These are phyloP conservation scores for Neurospora tetraspora DNA, from an alignment of 495 filamentous ascomycete genomes.

Conservation along the genomic window DNA sequence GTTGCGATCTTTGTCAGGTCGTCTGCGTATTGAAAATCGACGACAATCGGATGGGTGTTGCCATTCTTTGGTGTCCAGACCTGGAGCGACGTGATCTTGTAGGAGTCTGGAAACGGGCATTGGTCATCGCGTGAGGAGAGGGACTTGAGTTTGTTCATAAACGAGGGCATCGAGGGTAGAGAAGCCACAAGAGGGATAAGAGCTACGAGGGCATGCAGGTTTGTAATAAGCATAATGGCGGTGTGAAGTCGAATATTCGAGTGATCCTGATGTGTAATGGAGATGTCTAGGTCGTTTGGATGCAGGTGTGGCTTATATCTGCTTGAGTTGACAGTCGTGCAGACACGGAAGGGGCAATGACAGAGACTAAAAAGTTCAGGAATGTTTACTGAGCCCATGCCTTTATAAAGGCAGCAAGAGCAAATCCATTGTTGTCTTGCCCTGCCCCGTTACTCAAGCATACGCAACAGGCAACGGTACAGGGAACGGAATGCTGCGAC, in stretches of 20 bases:
- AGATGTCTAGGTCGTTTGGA: background rate
- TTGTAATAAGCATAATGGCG: background rate
- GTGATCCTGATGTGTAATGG: background rate
- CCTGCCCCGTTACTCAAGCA: background rate
- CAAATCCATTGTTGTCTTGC: background rate
- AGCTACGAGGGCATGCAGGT: conserved; percentile 5
- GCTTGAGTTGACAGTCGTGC: background rate
- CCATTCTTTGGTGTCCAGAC: conserved; percentile 10
- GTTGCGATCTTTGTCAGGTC: conserved; percentile 14
- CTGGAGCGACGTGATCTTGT: conserved; percentile 12
- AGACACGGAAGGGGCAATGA: background rate
- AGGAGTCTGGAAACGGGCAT: conserved; percentile 16
- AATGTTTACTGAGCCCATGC: background rate
- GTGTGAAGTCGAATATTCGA: background rate
- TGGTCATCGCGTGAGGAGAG: conserved; percentile 1
- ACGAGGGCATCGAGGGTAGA: conserved; percentile 5
- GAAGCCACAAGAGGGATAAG: conserved; percentile 3
- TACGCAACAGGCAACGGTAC: background rate
- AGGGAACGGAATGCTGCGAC: background rate
- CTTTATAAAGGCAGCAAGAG: background rate
- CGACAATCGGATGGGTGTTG: conserved; percentile 4
- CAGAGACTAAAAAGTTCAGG: background rate
- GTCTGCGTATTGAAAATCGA: conserved; percentile 19
- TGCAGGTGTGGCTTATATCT: background rate
- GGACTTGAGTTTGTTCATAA: background rate